Evolutionary conservation across 352 stramenopile genomes (phyloP), one percentile per base, ranked within the genome.

Genomic region (Globisporangium solare): DNA sequence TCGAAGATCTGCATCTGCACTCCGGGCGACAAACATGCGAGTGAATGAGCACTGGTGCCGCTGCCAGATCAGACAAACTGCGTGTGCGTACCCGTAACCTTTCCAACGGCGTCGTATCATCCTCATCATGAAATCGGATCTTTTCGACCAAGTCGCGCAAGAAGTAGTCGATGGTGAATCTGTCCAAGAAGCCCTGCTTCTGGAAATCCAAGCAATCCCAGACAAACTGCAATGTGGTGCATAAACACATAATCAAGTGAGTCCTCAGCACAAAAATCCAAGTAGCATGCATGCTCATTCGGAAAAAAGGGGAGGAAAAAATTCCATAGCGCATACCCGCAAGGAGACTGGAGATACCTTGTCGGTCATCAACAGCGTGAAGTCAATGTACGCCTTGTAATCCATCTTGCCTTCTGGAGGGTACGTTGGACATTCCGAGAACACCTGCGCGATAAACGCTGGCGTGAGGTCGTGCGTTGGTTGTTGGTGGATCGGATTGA

Each of bases 171-270:
- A 89, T 49, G 12, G 74, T 79, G 61, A 84, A 84, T 6, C 65
- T 64, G 45, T 88, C 76, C 20, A 89, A 53, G 56, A 72, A 87
- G 2, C 75, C 73, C 35, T 86, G 79, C 24, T 86, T 86, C 7
- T 86, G 76, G 46, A 86, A 70, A 52, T 89, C 77, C 10, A 89
- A 68, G n/a, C 86, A 66, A 20, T 53, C 67, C 73, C 77, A 89
- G 48, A 88, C 80, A 55, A 88, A 88, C 79, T 89, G 42, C 27
- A 56, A 13, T 10, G 17, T n/a, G 15, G 21, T 14, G 59, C 14
- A n/a, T n/a, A n/a, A n/a, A 46, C 11, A 47, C 14, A 49, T 21
- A 47, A 18, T 15, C 21, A 41, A 13, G 18, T 31, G 40, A 27
- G 13, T 32, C 31, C 47, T 14, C n/a, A 40, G 5, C 54, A 22